Conservation (phyloP, 768 basidiomycete genomes). For the Russula sp. region DNA sequence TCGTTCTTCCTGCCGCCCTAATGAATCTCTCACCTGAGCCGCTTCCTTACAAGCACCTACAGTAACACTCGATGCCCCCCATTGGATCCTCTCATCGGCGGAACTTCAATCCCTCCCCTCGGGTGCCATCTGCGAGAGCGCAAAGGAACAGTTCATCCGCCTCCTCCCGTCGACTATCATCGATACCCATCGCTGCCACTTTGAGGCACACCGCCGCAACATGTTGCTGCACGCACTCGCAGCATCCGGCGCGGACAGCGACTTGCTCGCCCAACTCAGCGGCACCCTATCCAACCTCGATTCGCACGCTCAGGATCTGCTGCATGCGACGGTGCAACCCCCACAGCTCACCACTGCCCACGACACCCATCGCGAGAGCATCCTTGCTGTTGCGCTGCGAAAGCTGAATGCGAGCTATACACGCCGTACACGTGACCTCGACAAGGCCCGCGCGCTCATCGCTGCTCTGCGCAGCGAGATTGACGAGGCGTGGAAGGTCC, state of each 20-base stretch:
- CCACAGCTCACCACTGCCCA: conserved; percentile 54
- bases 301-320: conserved; percentile 39
- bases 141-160: conserved; percentile 23
- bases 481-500: conserved; percentile 76
- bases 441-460: conserved; percentile 42
- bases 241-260: conserved; percentile 16
- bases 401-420: conserved; percentile 76
- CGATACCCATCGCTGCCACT: conserved; percentile 17
- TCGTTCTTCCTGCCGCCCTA: conserved; percentile 10
- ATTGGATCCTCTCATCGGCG: conserved; percentile 23
- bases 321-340: conserved; percentile 55
- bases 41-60: conserved; percentile 21
- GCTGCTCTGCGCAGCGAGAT: conserved; percentile 60
- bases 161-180: conserved; percentile 19
- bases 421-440: conserved; percentile 54
- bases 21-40: conserved; percentile 14
- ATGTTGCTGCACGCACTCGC: conserved; percentile 21
- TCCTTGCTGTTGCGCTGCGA: conserved; percentile 67
- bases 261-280: conserved; percentile 20
- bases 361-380: conserved; percentile 65
- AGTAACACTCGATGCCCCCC: conserved; percentile 21
- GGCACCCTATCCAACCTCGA: conserved; percentile 17
- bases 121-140: conserved; percentile 24
- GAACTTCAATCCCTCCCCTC: conserved; percentile 24
- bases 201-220: conserved; percentile 21